Conservation (phyloP, 2,329 filamentous ascomycete genomes). For the Dactylellina haptotyla region DNA sequence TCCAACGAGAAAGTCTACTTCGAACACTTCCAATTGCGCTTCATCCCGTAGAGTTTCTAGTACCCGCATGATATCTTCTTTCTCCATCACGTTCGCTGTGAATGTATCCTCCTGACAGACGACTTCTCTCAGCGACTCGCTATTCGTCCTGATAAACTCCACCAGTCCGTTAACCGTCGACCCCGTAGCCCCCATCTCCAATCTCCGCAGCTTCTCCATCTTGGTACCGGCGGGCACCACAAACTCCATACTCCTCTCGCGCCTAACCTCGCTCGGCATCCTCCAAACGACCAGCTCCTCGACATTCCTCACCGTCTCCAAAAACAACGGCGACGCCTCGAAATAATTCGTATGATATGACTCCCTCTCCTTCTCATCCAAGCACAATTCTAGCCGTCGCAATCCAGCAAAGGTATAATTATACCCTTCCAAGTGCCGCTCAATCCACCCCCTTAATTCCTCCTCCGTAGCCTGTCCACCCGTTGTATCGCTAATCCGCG, state of each 20-base stretch:
- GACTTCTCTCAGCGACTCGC: constrained; percentile 15
- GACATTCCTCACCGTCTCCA: constrained; percentile 24
- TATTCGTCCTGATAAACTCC: constrained; percentile 29
- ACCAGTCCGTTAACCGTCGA: constrained; percentile 5
- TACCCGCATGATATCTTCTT: constrained; percentile 20
- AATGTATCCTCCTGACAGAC: constrained; percentile 31
- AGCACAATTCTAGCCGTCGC: constrained; percentile 27
- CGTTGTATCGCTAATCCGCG: constrained; percentile 25
- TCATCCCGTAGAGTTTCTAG: not conserved
- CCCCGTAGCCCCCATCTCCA: constrained; percentile 26
- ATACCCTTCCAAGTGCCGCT: constrained; percentile 18
- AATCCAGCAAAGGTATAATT: constrained; percentile 20
- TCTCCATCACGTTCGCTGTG: not conserved
- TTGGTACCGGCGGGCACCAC: constrained; percentile 20
- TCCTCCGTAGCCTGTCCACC: constrained; percentile 20
- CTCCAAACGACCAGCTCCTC: constrained; percentile 40
- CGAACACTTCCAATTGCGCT: constrained; percentile 3
- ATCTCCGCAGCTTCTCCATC: constrained; percentile 9
- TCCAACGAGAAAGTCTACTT: constrained; percentile 18
- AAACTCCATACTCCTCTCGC: constrained; percentile 19
- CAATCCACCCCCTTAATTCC: constrained; percentile 33
- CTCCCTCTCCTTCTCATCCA: constrained; percentile 48
- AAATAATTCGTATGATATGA: constrained; percentile 33
- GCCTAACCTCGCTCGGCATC: constrained; percentile 13
- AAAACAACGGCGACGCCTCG: constrained; percentile 37